Evolutionary conservation across 2,329 filamentous ascomycete species (phyloP).

Genomic region (Trichoderma koningii): DNA sequence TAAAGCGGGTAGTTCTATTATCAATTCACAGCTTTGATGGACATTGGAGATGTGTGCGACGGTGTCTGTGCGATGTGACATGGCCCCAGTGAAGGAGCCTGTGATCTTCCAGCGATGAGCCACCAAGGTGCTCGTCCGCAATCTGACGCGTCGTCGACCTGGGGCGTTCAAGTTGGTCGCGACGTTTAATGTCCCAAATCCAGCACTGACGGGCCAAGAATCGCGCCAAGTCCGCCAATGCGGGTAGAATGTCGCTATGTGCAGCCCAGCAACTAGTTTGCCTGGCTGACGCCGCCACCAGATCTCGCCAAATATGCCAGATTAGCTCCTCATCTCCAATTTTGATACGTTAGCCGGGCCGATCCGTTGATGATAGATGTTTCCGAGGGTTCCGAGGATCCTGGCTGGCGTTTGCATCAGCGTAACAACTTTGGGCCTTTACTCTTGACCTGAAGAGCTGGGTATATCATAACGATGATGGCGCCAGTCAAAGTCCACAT

Average conservation of each 20-base stretch:
- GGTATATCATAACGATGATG: too few species aligned
- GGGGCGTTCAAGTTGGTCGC: too few species aligned
- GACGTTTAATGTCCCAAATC: neutral
- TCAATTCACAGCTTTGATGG: neutral
- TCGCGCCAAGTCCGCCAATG: neutral
- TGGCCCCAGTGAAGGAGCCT: neutral
- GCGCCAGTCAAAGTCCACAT: neutral
- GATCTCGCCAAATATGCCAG: constrained; percentile 1
- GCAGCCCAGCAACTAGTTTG: neutral
- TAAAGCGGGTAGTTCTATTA: neutral
- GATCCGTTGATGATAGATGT: neutral
- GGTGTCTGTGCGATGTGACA: neutral
- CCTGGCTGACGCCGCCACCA: neutral
- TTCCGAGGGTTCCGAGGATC: neutral
- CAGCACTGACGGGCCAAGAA: neutral
- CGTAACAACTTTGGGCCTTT: neutral
- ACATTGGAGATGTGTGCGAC: neutral
- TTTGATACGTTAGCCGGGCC: neutral
- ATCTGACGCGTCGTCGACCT: too few species aligned
- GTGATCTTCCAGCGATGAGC: neutral
- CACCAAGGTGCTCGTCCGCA: neutral
- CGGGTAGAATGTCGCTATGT: neutral
- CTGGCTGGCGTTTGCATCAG: neutral
- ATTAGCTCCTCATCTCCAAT: neutral
- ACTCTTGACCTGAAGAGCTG: too few species aligned